Base-by-base conservation (phyloP, 106 monocot genomes). In the Phalaenopsis equestris region DNA sequence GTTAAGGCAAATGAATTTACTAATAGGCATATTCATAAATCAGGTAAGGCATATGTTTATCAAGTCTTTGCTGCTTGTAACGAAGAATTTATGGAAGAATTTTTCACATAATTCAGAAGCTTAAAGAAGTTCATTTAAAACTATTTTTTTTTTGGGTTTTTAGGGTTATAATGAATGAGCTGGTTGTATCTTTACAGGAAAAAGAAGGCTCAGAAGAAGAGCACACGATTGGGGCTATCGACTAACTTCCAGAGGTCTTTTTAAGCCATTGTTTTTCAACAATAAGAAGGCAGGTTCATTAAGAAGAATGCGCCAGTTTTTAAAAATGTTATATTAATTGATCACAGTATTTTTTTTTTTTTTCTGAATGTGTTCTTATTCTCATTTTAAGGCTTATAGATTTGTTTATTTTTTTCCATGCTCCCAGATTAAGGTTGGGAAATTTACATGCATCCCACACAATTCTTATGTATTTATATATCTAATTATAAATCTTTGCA, bases 201-300 rank as follows among this genome's bases (percentile, higher is more conserved):
- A 89, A 75, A 19, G 57, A 57, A 88, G 72, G 75, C 74, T 48
- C 1, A 85, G 80, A 74, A 77, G 72, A 80, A 81, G 75, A 58
- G 64, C 56, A 24, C 46, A 41, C 1, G 15, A 70, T 81, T 73
- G 76, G 73, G 79, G 78, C 41, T 80, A 70, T 82, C 86, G 72
- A 68, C 78, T 93, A 48, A 81, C 91, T 78, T 87, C 84, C 18
- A 94, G 85, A 75, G 48, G 72, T 83, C 79, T 90, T 52, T 52
- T 90, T 65, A 92, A 89, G 80, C 84, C 83, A 46, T 56, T 86
- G 47, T 67, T 84, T 86, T 87, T 86, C 58, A 90, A 76, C 58
- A 90, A 76, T 79, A 97, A 81, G 81, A 93, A 87, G 87, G 14
- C 24, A 41, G 57, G 73, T 45, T 85, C 49, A 77, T 73, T 43